phyloP scores from a whole-genome alignment of 2,329 filamentous ascomycete genomes.

The Talaromyces sp. region DNA sequence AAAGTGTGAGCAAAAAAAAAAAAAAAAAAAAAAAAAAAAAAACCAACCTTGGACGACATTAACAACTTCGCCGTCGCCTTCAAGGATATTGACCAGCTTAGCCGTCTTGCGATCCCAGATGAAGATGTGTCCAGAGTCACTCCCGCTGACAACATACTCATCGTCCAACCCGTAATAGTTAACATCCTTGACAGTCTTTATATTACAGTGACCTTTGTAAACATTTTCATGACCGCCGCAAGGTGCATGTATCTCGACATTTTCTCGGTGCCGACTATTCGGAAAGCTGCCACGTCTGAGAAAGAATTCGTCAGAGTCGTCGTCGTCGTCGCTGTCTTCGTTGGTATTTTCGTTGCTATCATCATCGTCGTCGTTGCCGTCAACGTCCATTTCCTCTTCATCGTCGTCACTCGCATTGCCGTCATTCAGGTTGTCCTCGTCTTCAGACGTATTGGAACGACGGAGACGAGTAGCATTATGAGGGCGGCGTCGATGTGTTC shows the following conservation, averaged over 20 bases:
- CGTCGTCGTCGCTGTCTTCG: slow-evolving; percentile 26
- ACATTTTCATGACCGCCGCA: slow-evolving; percentile 52
- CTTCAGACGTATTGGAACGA: slow-evolving; percentile 12
- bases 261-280: slow-evolving; percentile 38
- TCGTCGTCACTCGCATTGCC: slow-evolving; percentile 1
- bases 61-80: slow-evolving; percentile 64
- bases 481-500: background rate
- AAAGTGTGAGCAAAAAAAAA: too few relatives aligned
- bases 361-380: slow-evolving; percentile 25
- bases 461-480: background rate
- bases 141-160: slow-evolving; percentile 63
- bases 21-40: background rate
- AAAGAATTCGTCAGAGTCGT: slow-evolving; percentile 26
- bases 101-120: slow-evolving; percentile 63
- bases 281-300: slow-evolving; percentile 48
- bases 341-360: slow-evolving; percentile 27
- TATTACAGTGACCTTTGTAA: slow-evolving; percentile 62
- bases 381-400: slow-evolving; percentile 17
- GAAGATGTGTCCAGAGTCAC: slow-evolving; percentile 62
- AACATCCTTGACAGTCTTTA: slow-evolving; percentile 64
- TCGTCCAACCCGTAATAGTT: slow-evolving; percentile 64
- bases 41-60: slow-evolving; percentile 59
- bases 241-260: slow-evolving; percentile 51
- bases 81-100: slow-evolving; percentile 58
- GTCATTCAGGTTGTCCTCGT: slow-evolving; percentile 16